Conservation (phyloP, 1,139 yeast species). For the Groenewaldozyma sp. region DNA sequence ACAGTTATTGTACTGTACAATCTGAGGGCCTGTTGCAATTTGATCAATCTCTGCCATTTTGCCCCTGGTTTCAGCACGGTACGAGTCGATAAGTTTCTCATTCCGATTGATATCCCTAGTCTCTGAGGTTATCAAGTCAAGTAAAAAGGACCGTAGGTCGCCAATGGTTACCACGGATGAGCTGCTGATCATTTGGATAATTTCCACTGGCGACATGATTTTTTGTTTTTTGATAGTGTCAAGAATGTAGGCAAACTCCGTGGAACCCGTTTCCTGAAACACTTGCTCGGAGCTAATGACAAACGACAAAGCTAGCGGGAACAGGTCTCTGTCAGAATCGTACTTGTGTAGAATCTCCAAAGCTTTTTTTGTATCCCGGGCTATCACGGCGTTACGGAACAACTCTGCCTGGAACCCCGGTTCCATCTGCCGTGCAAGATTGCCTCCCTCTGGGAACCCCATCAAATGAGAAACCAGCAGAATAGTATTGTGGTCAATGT, state of each 20-base stretch:
- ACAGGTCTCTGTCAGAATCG: slow-evolving; percentile 57
- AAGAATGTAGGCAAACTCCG: slow-evolving; percentile 43
- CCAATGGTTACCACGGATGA: slow-evolving; percentile 67
- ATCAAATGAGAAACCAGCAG: slow-evolving; percentile 55
- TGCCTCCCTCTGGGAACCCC: slow-evolving; percentile 19
- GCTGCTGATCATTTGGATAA: slow-evolving; percentile 57
- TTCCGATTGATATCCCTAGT: slow-evolving; percentile 62
- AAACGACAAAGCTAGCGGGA: slow-evolving; percentile 54
- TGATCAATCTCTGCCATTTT: slow-evolving; percentile 47
- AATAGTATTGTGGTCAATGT: slow-evolving; percentile 50
- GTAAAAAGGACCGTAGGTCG: slow-evolving; percentile 57
- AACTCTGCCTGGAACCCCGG: slow-evolving; percentile 53
- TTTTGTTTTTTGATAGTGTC: slow-evolving; percentile 44
- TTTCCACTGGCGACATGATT: slow-evolving; percentile 64
- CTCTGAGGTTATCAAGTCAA: slow-evolving; percentile 53
- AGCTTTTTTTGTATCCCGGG: slow-evolving; percentile 51
- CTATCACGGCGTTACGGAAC: slow-evolving; percentile 53
- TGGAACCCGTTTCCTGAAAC: slow-evolving; percentile 45
- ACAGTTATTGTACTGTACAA: slow-evolving; percentile 64
- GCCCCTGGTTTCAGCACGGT: slow-evolving; percentile 54
- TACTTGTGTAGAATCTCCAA: slow-evolving; percentile 47
- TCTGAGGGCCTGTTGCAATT: slow-evolving; percentile 45
- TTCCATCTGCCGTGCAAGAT: slow-evolving; percentile 24
- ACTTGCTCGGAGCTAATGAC: slow-evolving; percentile 51
- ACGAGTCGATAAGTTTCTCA: slow-evolving; percentile 55